Evolutionary conservation across 2,329 filamentous ascomycete species (phyloP), one percentile per base, ranked within the genome.

Genomic region (Xylariaceae sp.): DNA sequence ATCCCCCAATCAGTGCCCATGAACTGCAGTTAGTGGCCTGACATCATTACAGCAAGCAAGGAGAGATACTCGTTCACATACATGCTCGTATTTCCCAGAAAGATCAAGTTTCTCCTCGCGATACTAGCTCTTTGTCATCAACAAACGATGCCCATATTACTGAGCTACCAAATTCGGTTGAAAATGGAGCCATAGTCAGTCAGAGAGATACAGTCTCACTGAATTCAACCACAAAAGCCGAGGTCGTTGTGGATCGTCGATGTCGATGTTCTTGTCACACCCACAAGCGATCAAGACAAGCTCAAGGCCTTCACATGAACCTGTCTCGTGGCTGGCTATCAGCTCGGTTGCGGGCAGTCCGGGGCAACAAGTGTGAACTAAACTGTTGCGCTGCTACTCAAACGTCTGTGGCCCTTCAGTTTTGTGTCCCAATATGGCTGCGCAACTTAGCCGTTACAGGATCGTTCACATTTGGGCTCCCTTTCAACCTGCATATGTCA

Each of bases 361-460:
- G 2, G 9, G 46, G 19, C 1, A 26, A 5, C 4, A 12, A 29
- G 31, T 56, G 53, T 16, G 23, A 16, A 26, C 19, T 49, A 3
- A 44, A 39, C 23, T 56, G 53, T 26, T 56, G 39, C 26, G 9
- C 12, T 16, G 21, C 39, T 31, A 36, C 39, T 24, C 16, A 39
- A 28, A 49, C 53, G 2, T 44, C 36, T 6, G 31, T 26, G 3
- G 14, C 31, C 4, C 24, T 45, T 2, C 39, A 33, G 33, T 31
- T 56, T 45, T 39, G 45, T 14, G 8, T 50, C 1, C 39, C 53
- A 7, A 45, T 31, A 24, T 45, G n/a, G 45, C 4, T 39, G 6
- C 11, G n/a, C 17, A 4, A 19, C 23, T 19, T 24, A 36, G 17
- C 26, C 28, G 2, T 45, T 3, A 16, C 6, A 6, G 53, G 45